Conservation (phyloP, 1,284 basidiomycete genomes). For the Malassezia equina region DNA sequence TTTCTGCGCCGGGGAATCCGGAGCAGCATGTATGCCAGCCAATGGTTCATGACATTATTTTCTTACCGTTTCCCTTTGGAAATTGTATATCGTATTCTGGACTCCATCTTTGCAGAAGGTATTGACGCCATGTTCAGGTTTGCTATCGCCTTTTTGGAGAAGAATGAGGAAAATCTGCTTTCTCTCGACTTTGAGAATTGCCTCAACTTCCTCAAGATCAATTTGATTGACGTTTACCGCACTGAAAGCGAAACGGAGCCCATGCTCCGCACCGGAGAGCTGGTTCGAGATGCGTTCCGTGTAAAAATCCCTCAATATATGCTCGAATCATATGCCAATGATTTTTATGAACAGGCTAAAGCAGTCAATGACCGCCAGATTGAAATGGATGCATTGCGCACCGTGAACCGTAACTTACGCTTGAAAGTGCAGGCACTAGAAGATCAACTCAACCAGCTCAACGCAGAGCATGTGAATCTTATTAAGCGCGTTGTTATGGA, state of each 20-base stretch:
- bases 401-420: constrained; percentile 43
- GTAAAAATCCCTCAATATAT: constrained; percentile 37
- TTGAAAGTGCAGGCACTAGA: constrained; percentile 37
- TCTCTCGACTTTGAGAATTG: constrained; percentile 33
- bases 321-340: constrained; percentile 36
- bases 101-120: constrained; percentile 86
- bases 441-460: constrained; percentile 30
- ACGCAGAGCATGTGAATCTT: constrained; percentile 42
- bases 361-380: constrained; percentile 36
- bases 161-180: constrained; percentile 62
- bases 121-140: constrained; percentile 96
- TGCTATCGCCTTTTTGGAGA: constrained; percentile 72
- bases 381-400: constrained; percentile 38
- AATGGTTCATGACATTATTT: constrained; percentile 79
- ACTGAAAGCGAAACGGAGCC: not conserved
- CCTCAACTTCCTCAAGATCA: constrained; percentile 32
- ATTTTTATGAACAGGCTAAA: constrained; percentile 40
- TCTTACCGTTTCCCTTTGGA: constrained; percentile 74
- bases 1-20: constrained; percentile 83
- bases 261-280: constrained; percentile 25
- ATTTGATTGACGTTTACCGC: constrained; percentile 34
- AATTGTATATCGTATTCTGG: constrained; percentile 87
- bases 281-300: constrained; percentile 39
- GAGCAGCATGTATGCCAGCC: constrained; percentile 78
- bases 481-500: constrained; percentile 41